phyloP scores from a whole-genome alignment of 345 rosid genomes.

The Eucalyptus cloeziana region DNA sequence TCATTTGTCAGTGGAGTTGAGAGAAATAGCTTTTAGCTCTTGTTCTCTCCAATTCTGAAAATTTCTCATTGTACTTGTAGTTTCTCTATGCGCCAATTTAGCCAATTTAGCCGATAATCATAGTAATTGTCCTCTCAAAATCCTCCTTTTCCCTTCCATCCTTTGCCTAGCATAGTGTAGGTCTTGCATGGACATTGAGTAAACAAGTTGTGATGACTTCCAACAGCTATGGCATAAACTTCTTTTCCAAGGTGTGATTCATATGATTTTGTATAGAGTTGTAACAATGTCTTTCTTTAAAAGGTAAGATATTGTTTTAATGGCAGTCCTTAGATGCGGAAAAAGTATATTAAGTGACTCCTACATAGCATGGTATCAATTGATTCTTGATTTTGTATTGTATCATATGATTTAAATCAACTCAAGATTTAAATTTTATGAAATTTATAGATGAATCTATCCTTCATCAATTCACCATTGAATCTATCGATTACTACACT shows the following conservation, averaged over 20 bases:
- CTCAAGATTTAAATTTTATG: not conserved
- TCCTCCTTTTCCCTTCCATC: not conserved
- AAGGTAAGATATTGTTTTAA: not conserved
- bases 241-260: not conserved
- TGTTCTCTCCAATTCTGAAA: not conserved
- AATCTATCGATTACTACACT: not conserved
- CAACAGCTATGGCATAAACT: not conserved
- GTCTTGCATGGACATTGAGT: not conserved
- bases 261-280: not conserved
- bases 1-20: not conserved
- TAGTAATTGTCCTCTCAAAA: not conserved
- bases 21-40: not conserved
- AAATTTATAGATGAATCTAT: not conserved
- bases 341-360: not conserved
- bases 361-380: not conserved
- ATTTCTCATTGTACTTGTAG: not conserved
- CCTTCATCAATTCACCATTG: not conserved
- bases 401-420: not conserved
- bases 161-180: not conserved
- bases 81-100: not conserved
- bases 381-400: not conserved
- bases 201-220: not conserved
- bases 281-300: not conserved
- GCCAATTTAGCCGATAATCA: not conserved
- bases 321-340: not conserved